Base-by-base conservation (phyloP, 352 stramenopile genomes). In the Phytophthora brassicae region DNA sequence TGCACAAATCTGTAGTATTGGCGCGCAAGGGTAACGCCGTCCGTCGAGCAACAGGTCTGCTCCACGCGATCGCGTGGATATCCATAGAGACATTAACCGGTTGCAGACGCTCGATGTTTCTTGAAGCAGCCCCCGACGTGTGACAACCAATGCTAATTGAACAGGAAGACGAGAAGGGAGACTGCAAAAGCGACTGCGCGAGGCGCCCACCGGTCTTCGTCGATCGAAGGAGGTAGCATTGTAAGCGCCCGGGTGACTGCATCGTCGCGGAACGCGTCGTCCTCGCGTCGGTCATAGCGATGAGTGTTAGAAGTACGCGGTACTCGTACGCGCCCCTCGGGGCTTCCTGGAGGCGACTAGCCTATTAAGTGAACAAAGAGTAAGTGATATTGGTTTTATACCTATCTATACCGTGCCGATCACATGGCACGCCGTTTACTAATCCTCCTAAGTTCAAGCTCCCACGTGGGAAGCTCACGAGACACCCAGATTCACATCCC, bases 171-270 rank as follows among this genome's bases (percentile, higher is more conserved):
- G 8, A 38, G 31, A 6, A 38, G 8, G 8, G 31, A 38, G 13
- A 42, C 16, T 6, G 23, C 31, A 17, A 56, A 56, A 4, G 48
- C 48, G 39, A 35, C 35, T 17, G 23, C 33, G 19, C 22, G n/a
- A n/a, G 51, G 26, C 36, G 9, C 9, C 39, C 51, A 59, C 8
- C 51, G 51, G 3, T 12, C 36, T 2, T 59, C 51, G 1, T 59
- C 51, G n/a, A 59, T 8, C 8, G 41, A 47, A 14, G 41, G 4
- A 31, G 31, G 41, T 6, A 17, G 41, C 41, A 47, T 29, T n/a
- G 14, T 16, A 17, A 47, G 9, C 11, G 41, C n/a, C 8, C 19
- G 41, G 11, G 41, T 20, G 19, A 28, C 19, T 47, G 8, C 12
- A 4, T 47, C 38, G 38, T 11, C 6, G n/a, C 38, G 38, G 19